Evolutionary conservation across 164 flowering plant species (phyloP), one percentile per base, ranked within the genome.

Genomic region (Cinnamomum chago): DNA sequence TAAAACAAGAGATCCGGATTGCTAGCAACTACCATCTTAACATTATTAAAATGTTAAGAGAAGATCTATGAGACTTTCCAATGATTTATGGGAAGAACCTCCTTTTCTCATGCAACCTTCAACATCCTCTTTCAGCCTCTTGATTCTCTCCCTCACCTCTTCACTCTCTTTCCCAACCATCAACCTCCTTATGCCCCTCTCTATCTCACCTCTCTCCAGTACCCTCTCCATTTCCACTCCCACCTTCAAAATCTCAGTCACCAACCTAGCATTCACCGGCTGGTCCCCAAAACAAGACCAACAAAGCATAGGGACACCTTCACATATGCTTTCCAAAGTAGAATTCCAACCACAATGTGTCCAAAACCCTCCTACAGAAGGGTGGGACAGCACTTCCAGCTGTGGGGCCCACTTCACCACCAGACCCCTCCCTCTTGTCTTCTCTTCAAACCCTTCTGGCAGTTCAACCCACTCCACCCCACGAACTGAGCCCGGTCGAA

Each of bases 401-500:
- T 55, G 60, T 55, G 60, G 60, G 60, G 60, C 60, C n/a, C 60
- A 55, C n/a, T 55, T 17, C 20, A 55, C 60, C 17, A 55, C n/a
- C 6, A 55, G 60, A 15, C 60, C 60, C 60, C 7, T 55, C 7
- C n/a, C 60, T 15, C n/a, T 17, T 10, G 71, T 24, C 33, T 24
- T 62, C 65, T 83, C 83, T 1, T 24, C 13, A 60, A 82, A 76
- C 13, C 76, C 76, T 20, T 75, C 69, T 1, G 83, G 85, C 17
- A 83, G 72, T 17, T 80, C 52, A 58, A 50, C 35, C 52, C 72
- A 66, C 3, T 77, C 70, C 1, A 72, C 52, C 12, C 78, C 78
- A 1, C 5, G 58, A 7, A 85, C 82, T 2, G 68, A 76, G 0
- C 80, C 82, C 0, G 85, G 80, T 28, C 86, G 80, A 55, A 83